Base-by-base conservation (phyloP, 2,329 filamentous ascomycete genomes). In the Juglanconis sp. region DNA sequence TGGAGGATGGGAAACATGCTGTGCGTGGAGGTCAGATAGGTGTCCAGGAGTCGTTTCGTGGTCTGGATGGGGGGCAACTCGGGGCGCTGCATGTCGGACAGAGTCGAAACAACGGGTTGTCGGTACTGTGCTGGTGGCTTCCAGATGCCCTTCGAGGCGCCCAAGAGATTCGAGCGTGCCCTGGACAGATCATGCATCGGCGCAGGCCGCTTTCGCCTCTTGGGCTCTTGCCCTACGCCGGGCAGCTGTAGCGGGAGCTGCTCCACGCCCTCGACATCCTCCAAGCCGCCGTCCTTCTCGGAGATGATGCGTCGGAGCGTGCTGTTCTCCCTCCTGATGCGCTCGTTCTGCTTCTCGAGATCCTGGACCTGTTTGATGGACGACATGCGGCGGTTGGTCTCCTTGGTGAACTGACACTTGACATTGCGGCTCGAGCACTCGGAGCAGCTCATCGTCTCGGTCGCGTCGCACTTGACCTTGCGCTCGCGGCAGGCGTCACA, bases 361-460 rank as follows among this genome's bases (percentile, higher is more conserved):
- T 99, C 95, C 75, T 98, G 95, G 11, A 98, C 91, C 79, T 97
- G 95, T 84, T 98, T 99, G 77, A 98, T 98, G 1, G 94, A 98
- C 17, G 95, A 98, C 95, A 99, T 99, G 64, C 95, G 87, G 61
- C 95, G 85, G 73, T 99, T 99, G 11, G 95, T 99, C 76, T 99
- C 95, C 77, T 99, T 99, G 53, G 95, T 99, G 72, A 99, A 99
- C 71, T 98, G 94, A 72, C 95, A 99, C 74, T 96, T 96, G 65
- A 98, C 94, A 71, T 94, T 96, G 65, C 95, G 88, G 73, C 93
- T 97, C 4, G 92, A 95, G 77, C 95, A 99, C 76, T 99, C 95
- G 1, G 95, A 97, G 74, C 95, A 99, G 75, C 94, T 96, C 10
- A 91, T 88, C 17, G 91, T 96, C 72, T 98, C 95, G 15, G 95